Percentiles rank a stretch among this genome's conserved stretches.
These are phyloP conservation scores for Backusella parvicylindrica DNA, from an alignment of 192 early-diverging fungal species.

Conservation along the genomic window DNA sequence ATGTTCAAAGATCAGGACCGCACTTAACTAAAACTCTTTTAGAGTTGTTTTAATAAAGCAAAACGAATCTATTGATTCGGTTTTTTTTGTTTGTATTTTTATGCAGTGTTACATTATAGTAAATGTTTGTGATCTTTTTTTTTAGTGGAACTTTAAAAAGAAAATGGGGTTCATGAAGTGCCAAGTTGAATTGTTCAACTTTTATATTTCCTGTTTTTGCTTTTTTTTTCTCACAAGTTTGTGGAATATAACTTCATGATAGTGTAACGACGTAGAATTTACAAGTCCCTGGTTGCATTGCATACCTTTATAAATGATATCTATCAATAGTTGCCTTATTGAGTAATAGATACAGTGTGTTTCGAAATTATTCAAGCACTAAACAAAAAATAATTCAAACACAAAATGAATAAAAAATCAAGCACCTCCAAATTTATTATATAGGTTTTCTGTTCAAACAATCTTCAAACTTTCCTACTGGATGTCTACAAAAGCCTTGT, in stretches of 20 bases:
- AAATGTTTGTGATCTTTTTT: background rate
- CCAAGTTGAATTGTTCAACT: background rate
- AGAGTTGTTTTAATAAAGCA: background rate
- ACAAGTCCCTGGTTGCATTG: background rate
- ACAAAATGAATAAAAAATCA: no score
- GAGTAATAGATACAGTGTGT: no score
- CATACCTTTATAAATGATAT: background rate
- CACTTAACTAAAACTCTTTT: constrained; percentile 12
- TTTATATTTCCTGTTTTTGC: background rate
- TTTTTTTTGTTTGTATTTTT: background rate
- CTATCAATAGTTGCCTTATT: background rate
- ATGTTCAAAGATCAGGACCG: constrained; percentile 27
- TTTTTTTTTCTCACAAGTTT: background rate
- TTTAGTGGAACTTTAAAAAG: background rate
- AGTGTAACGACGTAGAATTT: background rate
- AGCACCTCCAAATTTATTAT: no score
- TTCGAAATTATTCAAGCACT: no score
- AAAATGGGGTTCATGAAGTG: background rate
- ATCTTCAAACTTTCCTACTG: background rate
- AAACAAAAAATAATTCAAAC: no score
- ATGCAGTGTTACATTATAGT: background rate
- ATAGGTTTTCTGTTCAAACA: no score
- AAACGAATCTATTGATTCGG: background rate
- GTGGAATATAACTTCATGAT: background rate
- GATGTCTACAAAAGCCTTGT: background rate